A percentile compares a stretch with the other conserved stretches of the same genome.
These are phyloP conservation scores for Dictyophora rubrovolvata DNA, from an alignment of 768 basidiomycete genomes.

Conservation along the genomic window DNA sequence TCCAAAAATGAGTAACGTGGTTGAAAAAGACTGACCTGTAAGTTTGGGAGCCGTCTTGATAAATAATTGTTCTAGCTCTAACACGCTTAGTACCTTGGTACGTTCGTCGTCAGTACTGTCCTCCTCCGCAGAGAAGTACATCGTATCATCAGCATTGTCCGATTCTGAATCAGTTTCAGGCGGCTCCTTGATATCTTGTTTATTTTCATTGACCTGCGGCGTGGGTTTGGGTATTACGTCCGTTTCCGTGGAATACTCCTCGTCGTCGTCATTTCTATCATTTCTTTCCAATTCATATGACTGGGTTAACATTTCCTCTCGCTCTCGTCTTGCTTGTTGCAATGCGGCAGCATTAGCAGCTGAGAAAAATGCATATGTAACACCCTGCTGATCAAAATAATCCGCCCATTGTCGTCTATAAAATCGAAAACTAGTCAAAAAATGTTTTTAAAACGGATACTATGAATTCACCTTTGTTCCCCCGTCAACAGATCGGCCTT, in stretches of 20 bases:
- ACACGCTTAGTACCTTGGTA: conserved; percentile 70
- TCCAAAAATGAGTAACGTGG: not conserved
- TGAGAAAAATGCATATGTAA: conserved; percentile 88
- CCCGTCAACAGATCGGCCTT: conserved; percentile 88
- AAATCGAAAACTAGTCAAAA: not conserved
- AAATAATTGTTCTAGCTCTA: conserved; percentile 84
- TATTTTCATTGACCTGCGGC: conserved; percentile 13
- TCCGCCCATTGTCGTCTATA: conserved; percentile 80
- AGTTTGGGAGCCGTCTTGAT: conserved; percentile 59
- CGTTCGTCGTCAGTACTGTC: conserved; percentile 47
- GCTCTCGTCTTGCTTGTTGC: conserved; percentile 54
- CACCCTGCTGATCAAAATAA: conserved; percentile 66
- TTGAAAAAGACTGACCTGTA: conserved; percentile 36
- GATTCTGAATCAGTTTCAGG: conserved; percentile 23
- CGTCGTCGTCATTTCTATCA: conserved; percentile 12
- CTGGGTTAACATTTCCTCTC: conserved; percentile 6
- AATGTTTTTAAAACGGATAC: conserved; percentile 1
- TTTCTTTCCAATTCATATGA: conserved; percentile 17
- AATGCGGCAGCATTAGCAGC: conserved; percentile 79
- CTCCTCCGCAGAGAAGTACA: conserved; percentile 46
- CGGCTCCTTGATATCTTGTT: conserved; percentile 21
- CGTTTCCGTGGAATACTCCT: conserved; percentile 8
- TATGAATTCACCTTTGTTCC: conserved; percentile 51
- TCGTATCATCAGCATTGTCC: conserved; percentile 28
- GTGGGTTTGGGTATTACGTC: too few species aligned